Evolutionary conservation across 140 eudicot genomes (phyloP).

Genomic region (Stevia rebaudiana): DNA sequence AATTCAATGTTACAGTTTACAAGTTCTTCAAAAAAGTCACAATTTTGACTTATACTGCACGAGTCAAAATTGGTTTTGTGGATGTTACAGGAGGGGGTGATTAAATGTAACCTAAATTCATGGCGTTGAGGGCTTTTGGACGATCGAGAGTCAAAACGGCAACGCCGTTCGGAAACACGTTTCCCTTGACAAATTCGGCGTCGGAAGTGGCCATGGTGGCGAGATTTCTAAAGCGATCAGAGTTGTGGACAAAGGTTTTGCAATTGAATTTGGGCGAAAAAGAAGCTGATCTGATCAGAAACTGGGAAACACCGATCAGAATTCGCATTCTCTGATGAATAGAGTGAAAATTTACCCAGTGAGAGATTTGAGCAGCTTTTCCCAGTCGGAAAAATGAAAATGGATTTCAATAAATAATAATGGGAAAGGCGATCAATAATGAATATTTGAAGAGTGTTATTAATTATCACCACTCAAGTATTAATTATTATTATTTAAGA

Average conservation of each 20-base stretch:
- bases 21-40: neutral
- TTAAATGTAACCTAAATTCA: conserved; percentile 60
- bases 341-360: neutral
- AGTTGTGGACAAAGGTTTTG: conserved; percentile 12
- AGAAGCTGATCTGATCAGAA: conserved; percentile 10
- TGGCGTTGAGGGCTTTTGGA: conserved; percentile 90
- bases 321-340: conserved; percentile 17
- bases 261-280: conserved; percentile 4
- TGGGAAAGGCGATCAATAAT: no score
- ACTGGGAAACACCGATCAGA: conserved; percentile 20
- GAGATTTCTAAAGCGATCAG: conserved; percentile 27
- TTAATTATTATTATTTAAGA: no score
- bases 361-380: neutral
- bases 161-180: conserved; percentile 68
- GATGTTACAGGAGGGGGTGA: neutral
- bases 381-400: neutral
- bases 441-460: no score
- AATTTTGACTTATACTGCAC: neutral
- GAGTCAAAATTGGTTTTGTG: neutral
- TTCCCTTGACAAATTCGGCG: conserved; percentile 61
- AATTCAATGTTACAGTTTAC: no score
- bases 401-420: neutral
- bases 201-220: conserved; percentile 46
- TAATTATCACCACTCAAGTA: no score
- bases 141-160: conserved; percentile 88